These are phyloP conservation scores for Annulohypoxylon bovei DNA, from an alignment of 495 filamentous ascomycete species.

Conservation along the genomic window DNA sequence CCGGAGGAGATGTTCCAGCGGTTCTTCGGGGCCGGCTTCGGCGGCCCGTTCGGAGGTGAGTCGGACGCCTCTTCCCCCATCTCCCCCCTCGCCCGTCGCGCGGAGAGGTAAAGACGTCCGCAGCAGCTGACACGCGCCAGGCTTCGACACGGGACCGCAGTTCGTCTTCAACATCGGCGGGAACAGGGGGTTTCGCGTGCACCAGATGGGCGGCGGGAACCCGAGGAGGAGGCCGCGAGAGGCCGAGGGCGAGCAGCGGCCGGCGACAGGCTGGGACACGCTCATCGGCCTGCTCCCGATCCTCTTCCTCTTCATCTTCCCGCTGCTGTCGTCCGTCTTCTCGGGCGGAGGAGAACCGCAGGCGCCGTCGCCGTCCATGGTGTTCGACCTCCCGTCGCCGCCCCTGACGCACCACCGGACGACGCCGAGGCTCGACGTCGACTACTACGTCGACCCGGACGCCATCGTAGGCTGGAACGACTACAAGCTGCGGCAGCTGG, in stretches of 20 bases:
- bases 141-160: constrained; percentile 77
- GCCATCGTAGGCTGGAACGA: constrained; percentile 76
- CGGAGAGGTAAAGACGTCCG: not conserved
- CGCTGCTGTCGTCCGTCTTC: constrained; percentile 84
- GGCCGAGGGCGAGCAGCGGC: constrained; percentile 57
- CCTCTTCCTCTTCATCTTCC: constrained; percentile 87
- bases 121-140: constrained; percentile 32
- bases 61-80: not conserved
- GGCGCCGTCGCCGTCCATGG: constrained; percentile 71
- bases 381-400: constrained; percentile 71
- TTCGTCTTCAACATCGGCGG: constrained; percentile 94
- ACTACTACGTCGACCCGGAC: constrained; percentile 84
- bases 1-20: constrained; percentile 96
- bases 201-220: constrained; percentile 79
- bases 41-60: constrained; percentile 69
- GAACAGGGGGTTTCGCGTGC: constrained; percentile 82
- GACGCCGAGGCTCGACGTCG: constrained; percentile 74
- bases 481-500: constrained; percentile 75
- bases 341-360: constrained; percentile 62
- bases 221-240: constrained; percentile 77
- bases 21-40: constrained; percentile 87
- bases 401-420: constrained; percentile 78
- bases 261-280: constrained; percentile 65
- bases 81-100: too few species aligned
- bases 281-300: constrained; percentile 80